phyloP scores from a whole-genome alignment of 2,329 filamentous ascomycete species.

The Fusarium sp. region DNA sequence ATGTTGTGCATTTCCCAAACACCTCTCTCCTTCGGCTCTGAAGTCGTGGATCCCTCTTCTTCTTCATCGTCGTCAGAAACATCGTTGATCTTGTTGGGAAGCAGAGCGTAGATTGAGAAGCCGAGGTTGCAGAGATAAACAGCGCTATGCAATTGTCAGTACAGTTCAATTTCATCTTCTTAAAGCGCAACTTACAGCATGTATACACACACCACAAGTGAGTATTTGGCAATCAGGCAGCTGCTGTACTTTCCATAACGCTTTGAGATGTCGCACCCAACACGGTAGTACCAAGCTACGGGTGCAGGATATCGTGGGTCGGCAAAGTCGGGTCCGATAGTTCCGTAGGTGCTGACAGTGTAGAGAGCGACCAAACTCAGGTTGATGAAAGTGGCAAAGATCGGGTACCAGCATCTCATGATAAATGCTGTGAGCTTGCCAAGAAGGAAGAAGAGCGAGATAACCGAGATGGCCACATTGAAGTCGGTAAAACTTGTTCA shows the following conservation, averaged over 20 bases:
- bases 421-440: conserved; percentile 76
- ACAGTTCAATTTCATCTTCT: neutral
- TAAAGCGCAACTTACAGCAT: conserved; percentile 70
- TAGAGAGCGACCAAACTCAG: conserved; percentile 70
- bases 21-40: conserved; percentile 55
- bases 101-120: conserved; percentile 68
- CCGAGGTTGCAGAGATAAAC: conserved; percentile 69
- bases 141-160: conserved; percentile 54
- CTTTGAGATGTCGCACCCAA: conserved; percentile 72
- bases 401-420: conserved; percentile 76
- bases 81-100: conserved; percentile 66
- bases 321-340: conserved; percentile 78
- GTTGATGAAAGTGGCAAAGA: conserved; percentile 70
- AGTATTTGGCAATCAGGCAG: conserved; percentile 75
- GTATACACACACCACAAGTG: conserved; percentile 71
- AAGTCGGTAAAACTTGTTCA: conserved; percentile 74
- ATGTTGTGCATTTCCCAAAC: conserved; percentile 70
- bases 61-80: conserved; percentile 56
- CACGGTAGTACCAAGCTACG: conserved; percentile 79
- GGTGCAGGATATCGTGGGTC: conserved; percentile 71
- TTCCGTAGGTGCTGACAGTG: conserved; percentile 73
- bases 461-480: conserved; percentile 80
- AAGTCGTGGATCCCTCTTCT: conserved; percentile 52
- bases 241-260: conserved; percentile 64
- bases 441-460: conserved; percentile 80